phyloP scores from a whole-genome alignment of 495 filamentous ascomycete species.

The Podospora didyma region DNA sequence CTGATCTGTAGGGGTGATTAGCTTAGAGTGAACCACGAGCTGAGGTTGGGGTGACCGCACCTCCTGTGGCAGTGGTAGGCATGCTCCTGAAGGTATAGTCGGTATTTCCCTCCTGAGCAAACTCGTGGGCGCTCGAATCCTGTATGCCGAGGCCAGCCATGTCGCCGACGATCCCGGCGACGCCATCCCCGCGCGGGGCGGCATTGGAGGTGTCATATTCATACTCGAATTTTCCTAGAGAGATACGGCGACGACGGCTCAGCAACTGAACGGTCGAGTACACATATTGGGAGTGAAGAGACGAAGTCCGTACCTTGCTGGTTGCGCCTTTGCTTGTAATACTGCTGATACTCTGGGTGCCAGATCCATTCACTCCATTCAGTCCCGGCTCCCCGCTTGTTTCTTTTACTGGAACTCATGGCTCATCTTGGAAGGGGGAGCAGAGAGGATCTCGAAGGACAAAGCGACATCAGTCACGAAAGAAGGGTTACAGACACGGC shows the following conservation, averaged over 20 bases:
- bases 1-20: not conserved
- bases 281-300: not conserved
- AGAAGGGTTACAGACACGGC: not conserved
- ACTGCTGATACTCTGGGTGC: not conserved
- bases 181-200: slow-evolving; percentile 5
- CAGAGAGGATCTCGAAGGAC: not conserved
- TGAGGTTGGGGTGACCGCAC: not conserved
- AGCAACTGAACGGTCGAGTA: not conserved
- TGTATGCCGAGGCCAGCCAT: slow-evolving; percentile 3
- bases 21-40: not conserved
- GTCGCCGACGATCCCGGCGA: slow-evolving; percentile 2
- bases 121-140: not conserved
- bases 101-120: not conserved
- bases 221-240: slow-evolving; percentile 3
- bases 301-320: slow-evolving; percentile 11
- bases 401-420: slow-evolving; percentile 15
- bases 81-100: slow-evolving; percentile 6
- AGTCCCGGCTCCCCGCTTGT: not conserved
- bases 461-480: slow-evolving; percentile 11
- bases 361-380: slow-evolving; percentile 14
- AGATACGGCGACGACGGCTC: not conserved
- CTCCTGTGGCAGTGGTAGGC: not conserved
- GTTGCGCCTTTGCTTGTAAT: slow-evolving; percentile 6
- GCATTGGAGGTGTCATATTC: not conserved
- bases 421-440: slow-evolving; percentile 12